phyloP scores from a whole-genome alignment of 768 basidiomycete genomes.

The Tylopilus sp. region DNA sequence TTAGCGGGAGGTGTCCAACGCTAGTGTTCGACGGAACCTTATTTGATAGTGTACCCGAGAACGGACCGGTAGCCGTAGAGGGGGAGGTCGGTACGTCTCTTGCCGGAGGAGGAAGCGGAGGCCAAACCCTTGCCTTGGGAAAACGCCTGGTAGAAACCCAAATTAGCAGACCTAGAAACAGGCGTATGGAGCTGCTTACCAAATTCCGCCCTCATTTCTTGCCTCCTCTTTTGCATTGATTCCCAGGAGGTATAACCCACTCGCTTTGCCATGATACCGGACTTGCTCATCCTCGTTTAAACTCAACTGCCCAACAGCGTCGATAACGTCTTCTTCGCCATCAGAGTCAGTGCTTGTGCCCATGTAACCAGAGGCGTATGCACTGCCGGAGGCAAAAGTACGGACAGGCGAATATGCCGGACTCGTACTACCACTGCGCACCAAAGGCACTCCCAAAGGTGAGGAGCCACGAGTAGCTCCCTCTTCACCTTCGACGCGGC shows the following conservation, averaged over 20 bases:
- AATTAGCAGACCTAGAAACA: constrained; percentile 17
- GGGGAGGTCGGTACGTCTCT: constrained; percentile 24
- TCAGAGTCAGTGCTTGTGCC: constrained; percentile 32
- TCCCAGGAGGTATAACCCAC: constrained; percentile 73
- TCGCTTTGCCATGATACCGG: constrained; percentile 82
- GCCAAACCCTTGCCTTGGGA: constrained; percentile 89
- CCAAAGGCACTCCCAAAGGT: constrained; percentile 2
- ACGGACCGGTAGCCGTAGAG: constrained; percentile 5
- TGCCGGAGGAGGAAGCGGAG: constrained; percentile 41
- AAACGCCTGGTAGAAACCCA: constrained; percentile 57
- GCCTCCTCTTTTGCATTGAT: constrained; percentile 56
- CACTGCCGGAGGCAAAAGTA: constrained; percentile 14
- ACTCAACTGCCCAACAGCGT: constrained; percentile 82
- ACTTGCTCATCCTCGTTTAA: constrained; percentile 86
- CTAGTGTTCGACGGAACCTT: constrained; percentile 9
- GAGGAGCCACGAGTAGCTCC: constrained; percentile 5
- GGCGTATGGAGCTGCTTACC: constrained; percentile 40
- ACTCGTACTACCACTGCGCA: constrained; percentile 18
- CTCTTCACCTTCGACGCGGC: constrained; percentile 37
- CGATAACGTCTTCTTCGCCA: constrained; percentile 48
- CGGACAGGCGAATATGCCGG: constrained; percentile 16
- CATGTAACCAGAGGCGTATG: constrained; percentile 25
- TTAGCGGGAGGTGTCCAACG: constrained; percentile 12
- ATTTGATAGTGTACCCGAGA: not conserved
- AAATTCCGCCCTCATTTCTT: constrained; percentile 73